Evolutionary conservation across 2,329 filamentous ascomycete genomes (phyloP).

Genomic region (Penicillium griseofulvum): DNA sequence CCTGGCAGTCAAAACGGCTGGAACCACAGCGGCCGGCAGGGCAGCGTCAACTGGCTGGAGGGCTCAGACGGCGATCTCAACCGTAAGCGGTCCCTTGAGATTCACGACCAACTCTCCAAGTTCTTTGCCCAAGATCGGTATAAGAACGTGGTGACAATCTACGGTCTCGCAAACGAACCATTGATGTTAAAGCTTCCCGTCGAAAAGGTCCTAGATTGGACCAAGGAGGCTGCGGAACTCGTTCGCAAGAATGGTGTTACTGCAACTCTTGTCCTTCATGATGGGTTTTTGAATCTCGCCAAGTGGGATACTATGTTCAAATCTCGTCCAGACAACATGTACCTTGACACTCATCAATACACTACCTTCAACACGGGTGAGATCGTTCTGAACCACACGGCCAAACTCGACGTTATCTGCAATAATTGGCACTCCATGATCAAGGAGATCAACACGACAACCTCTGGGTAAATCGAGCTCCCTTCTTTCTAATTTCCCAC

Average conservation of each 20-base stretch:
- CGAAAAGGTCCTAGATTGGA: constrained; percentile 74
- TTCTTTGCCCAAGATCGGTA: constrained; percentile 96
- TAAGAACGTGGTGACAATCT: constrained; percentile 86
- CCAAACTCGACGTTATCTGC: constrained; percentile 86
- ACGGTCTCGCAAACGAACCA: constrained; percentile 92
- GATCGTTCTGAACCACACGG: constrained; percentile 74
- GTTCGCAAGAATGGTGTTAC: constrained; percentile 74
- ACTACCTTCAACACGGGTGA: constrained; percentile 94
- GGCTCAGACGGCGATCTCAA: constrained; percentile 81
- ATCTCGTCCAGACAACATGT: constrained; percentile 63
- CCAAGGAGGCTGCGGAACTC: constrained; percentile 65
- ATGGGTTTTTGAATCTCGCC: constrained; percentile 86
- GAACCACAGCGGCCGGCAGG: constrained; percentile 89
- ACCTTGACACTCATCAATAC: constrained; percentile 98
- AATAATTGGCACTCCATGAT: constrained; percentile 81
- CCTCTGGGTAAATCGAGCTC: constrained; percentile 56
- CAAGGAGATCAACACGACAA: constrained; percentile 65
- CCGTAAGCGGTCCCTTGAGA: constrained; percentile 74
- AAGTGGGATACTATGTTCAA: constrained; percentile 88
- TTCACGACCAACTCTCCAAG: constrained; percentile 80
- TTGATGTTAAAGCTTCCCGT: constrained; percentile 72
- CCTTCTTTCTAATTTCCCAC: background rate
- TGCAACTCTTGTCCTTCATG: constrained; percentile 77
- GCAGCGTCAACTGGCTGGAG: constrained; percentile 81
- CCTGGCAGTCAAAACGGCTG: constrained; percentile 95